phyloP scores from a whole-genome alignment of 805 yeast genomes.

The Candida yuanshanica region DNA sequence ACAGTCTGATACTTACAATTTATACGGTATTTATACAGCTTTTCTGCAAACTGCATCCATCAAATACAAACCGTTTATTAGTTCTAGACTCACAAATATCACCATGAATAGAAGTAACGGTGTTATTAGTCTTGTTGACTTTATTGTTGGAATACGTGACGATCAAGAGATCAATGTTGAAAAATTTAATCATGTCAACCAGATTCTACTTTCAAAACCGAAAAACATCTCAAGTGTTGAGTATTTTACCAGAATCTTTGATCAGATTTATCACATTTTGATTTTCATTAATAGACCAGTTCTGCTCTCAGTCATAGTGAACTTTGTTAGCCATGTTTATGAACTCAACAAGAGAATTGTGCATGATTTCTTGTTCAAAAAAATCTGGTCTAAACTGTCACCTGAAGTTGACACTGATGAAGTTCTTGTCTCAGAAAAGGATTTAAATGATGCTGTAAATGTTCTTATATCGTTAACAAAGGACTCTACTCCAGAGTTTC shows the following conservation, averaged over 20 bases:
- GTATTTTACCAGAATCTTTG: conserved; percentile 56
- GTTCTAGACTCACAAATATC: conserved; percentile 45
- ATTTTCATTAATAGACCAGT: conserved; percentile 56
- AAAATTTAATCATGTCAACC: conserved; percentile 62
- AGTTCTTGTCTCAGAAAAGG: conserved; percentile 38
- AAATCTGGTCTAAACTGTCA: conserved; percentile 39
- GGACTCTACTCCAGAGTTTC: conserved; percentile 31
- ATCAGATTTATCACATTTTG: conserved; percentile 57
- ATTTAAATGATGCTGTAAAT: conserved; percentile 57
- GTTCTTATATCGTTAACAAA: conserved; percentile 60
- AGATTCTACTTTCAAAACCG: conserved; percentile 62
- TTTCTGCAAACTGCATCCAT: conserved; percentile 43
- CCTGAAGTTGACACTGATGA: conserved; percentile 27
- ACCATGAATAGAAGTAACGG: conserved; percentile 65
- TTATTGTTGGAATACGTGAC: conserved; percentile 71
- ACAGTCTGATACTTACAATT: conserved; percentile 58
- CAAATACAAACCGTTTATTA: conserved; percentile 41
- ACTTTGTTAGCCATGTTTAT: conserved; percentile 48
- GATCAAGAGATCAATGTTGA: conserved; percentile 61
- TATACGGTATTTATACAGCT: conserved; percentile 55
- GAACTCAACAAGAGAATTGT: conserved; percentile 43
- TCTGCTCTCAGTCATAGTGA: conserved; percentile 49
- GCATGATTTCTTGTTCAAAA: conserved; percentile 52
- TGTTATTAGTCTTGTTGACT: conserved; percentile 66
- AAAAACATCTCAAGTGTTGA: conserved; percentile 34